A percentile compares a stretch with the other conserved stretches of the same genome.
phyloP scores from a whole-genome alignment of 176 grass and related monocot species.

The Neostapfia colusana region DNA sequence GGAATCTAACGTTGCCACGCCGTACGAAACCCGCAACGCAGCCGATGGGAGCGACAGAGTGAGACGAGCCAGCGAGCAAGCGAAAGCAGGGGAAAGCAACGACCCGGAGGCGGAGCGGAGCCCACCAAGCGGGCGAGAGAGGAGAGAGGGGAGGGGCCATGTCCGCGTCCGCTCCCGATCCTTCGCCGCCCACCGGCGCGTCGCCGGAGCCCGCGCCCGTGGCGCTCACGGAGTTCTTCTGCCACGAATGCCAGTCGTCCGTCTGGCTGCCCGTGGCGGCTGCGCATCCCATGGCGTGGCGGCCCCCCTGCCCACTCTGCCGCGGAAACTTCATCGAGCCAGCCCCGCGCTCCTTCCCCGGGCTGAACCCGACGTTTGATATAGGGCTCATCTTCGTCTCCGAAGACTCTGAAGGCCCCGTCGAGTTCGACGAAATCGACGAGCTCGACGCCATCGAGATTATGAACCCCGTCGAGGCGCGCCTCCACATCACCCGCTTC shows the following conservation, averaged over 20 bases:
- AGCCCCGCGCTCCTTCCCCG: constrained; percentile 10
- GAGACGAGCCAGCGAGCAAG: not conserved
- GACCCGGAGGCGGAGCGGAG: constrained; percentile 40
- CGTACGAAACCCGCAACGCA: not conserved
- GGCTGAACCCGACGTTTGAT: not conserved
- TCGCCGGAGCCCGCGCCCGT: not conserved
- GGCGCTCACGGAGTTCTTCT: constrained; percentile 33
- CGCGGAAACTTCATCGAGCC: constrained; percentile 55
- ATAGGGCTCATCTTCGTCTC: not conserved
- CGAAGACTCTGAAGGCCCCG: constrained; percentile 18
- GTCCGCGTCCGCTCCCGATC: constrained; percentile 45
- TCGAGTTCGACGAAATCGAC: constrained; percentile 31
- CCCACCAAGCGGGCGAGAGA: constrained; percentile 1
- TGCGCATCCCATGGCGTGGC: not conserved
- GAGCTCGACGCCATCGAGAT: constrained; percentile 12
- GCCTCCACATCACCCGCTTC: constrained; percentile 41
- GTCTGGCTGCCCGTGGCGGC: constrained; percentile 36
- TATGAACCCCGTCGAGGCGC: constrained; percentile 17
- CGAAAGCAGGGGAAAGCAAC: not conserved
- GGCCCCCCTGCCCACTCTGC: constrained; percentile 62
- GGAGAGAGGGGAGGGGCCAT: constrained; percentile 16
- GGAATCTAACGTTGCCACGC: not conserved
- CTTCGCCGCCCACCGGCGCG: constrained; percentile 24
- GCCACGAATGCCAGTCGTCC: constrained; percentile 54
- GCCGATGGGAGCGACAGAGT: not conserved